Percentiles rank a stretch among this genome's conserved stretches.
Conservation (phyloP, 1,284 basidiomycete species). For the Ganoderma sinense region DNA sequence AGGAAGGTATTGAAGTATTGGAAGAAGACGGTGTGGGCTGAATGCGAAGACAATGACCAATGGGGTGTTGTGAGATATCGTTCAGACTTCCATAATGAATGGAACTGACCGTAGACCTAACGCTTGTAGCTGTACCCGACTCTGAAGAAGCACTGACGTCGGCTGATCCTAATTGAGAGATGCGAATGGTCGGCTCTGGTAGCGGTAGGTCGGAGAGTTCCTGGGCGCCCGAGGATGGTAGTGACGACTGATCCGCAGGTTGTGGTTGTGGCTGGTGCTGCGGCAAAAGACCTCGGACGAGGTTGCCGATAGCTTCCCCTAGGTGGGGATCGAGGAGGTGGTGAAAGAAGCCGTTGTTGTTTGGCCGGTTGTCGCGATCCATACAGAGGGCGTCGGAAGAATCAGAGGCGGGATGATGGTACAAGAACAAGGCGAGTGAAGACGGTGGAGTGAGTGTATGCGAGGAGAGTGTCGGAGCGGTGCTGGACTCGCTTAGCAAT, state of each 20-base stretch:
- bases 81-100: background rate
- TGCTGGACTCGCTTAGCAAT: background rate
- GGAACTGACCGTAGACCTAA: background rate
- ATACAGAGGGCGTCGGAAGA: conserved; percentile 19
- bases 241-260: background rate
- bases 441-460: background rate
- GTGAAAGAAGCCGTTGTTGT: conserved; percentile 25
- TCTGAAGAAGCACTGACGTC: background rate
- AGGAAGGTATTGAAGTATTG: background rate
- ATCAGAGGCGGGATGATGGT: conserved; percentile 21
- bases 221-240: conserved; percentile 7
- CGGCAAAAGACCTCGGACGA: conserved; percentile 28
- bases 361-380: conserved; percentile 31
- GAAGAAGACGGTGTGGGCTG: background rate
- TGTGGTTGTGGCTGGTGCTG: conserved; percentile 18
- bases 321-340: conserved; percentile 28
- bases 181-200: background rate
- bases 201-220: conserved; percentile 14
- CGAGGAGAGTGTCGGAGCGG: background rate
- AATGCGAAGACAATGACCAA: background rate
- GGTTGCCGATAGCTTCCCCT: conserved; percentile 25
- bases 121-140: background rate
- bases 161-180: background rate
- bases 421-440: conserved; percentile 15
- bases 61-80: background rate